Evolutionary conservation across 257 asterid genomes (phyloP), one percentile per base, ranked within the genome.

Genomic region (Salvia miltiorrhiza): DNA sequence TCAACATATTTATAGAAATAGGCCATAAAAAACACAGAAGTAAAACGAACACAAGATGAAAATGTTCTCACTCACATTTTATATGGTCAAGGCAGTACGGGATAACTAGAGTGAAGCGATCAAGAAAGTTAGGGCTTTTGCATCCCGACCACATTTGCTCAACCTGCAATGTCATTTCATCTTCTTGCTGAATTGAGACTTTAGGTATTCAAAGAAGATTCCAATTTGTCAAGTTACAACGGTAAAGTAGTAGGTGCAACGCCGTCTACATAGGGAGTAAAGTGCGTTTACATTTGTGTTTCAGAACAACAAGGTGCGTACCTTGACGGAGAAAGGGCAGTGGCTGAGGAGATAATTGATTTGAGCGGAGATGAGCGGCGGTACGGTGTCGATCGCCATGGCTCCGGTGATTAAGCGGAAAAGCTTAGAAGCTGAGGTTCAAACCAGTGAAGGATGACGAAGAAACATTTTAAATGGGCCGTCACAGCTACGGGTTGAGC

Each of bases 21-120:
- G 72, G 35, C 30, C 70, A 47, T 30, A 40, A 4, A 4, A 35
- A 17, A 65, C 53, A 32, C 33, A 28, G 43, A 66, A 24, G 16
- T 48, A 2, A 43, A 62, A 53, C 1, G 39, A 33, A 60, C 3
- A 28, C 21, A 50, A 1, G 47, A 57, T 63, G n/a, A 4, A 14
- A 16, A 61, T 23, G 59, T 9, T 19, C 74, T 50, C 55, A 68
- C 89, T 73, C 30, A 93, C 99, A 93, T 82, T 72, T 85, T 79
- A 93, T 77, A 66, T 33, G 68, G 76, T 90, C 99, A 24, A 94
- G 97, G 80, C 99, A 94, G 63, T 86, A 94, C 6, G 99, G 99
- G 72, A 91, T 81, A 65, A 74, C 80, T 63, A 94, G 67, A 72
- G 97, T 87, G 81, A 89, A 87, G 21, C 96, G 99, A 91, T 94